Base-by-base conservation (phyloP, 805 yeast species). In the Wickerhamiella musiphila region DNA sequence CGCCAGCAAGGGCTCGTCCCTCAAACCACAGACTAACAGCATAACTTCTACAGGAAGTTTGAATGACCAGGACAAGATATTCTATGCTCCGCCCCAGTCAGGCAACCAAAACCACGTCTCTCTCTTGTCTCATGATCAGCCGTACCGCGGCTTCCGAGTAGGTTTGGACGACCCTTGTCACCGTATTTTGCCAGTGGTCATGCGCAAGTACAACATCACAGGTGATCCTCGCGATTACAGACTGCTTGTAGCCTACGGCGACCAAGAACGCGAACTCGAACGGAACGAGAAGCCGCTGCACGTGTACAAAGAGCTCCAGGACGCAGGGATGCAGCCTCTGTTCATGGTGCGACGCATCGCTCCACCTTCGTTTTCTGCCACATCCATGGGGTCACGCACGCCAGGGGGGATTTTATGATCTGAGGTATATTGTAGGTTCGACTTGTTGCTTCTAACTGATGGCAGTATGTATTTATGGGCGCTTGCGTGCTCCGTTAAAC, bases 151-250 rank as follows among this genome's bases (percentile, higher is more conserved):
- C 44, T 56, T 84, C 39, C 58, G 90, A 29, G 92, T 93, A 1
- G 76, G 86, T 6, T 72, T 79, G 17, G 93, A 83, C 34, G 96
- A 86, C 45, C 83, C 94, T 2, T 83, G 94, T 51, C 73, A 77
- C 44, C 78, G 78, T 51, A 76, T 86, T 15, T 57, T 90, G 29
- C 92, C 79, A 46, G 81, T 77, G 22, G 94, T 94, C 4, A 74
- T 82, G 78, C 70, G 74, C 43, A 65, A 92, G 38, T 93, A 84
- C 55, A 73, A 73, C 37, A 63, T 86, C 30, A 68, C 70, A 20
- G 74, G 70, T 32, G 94, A 82, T 48, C 78, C 94, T 84, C 65
- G 78, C 32, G 77, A 81, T 46, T 86, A 83, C 49, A 93, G 84
- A 2, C 58, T 86, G 32, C 83, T 84, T 12, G 78, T 86, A 11